Conservation (phyloP, 768 basidiomycete genomes). For the Lactifluus piperatus region DNA sequence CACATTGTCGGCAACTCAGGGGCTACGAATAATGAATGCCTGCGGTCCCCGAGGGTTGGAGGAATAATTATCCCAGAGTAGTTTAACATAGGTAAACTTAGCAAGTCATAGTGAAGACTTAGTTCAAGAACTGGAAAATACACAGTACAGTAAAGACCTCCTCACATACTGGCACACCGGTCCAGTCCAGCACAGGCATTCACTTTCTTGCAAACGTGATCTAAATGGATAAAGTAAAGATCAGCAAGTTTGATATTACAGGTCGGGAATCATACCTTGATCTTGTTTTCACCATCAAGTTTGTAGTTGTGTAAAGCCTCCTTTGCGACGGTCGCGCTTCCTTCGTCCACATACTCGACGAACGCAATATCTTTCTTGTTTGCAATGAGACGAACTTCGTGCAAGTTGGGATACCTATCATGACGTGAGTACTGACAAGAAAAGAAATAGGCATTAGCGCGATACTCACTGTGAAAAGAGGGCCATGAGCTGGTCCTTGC, state of each 20-base stretch:
- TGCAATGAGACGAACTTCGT: constrained; percentile 98
- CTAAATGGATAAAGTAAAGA: neutral
- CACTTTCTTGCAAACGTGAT: constrained; percentile 22
- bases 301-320: constrained; percentile 97
- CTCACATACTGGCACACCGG: constrained; percentile 1
- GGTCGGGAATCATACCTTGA: constrained; percentile 56
- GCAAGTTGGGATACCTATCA: constrained; percentile 82
- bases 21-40: constrained; percentile 28
- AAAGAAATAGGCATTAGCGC: neutral
- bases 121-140: constrained; percentile 3
- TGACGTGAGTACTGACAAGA: neutral
- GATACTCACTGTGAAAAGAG: constrained; percentile 80
- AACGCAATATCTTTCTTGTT: constrained; percentile 97
- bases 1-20: constrained; percentile 12
- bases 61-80: neutral
- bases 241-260: neutral
- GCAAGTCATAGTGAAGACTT: neutral
- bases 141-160: constrained; percentile 7
- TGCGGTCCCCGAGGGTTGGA: constrained; percentile 25
- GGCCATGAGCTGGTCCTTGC: constrained; percentile 83
- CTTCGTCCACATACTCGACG: constrained; percentile 95
- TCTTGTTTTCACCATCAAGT: constrained; percentile 95
- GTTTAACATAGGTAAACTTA: neutral
- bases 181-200: neutral
- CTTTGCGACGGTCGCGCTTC: constrained; percentile 82